A percentile compares a stretch with the other conserved stretches of the same genome.
Evolutionary conservation across 805 yeast species (phyloP).

Genomic region (Jamesozyma lodderae): DNA sequence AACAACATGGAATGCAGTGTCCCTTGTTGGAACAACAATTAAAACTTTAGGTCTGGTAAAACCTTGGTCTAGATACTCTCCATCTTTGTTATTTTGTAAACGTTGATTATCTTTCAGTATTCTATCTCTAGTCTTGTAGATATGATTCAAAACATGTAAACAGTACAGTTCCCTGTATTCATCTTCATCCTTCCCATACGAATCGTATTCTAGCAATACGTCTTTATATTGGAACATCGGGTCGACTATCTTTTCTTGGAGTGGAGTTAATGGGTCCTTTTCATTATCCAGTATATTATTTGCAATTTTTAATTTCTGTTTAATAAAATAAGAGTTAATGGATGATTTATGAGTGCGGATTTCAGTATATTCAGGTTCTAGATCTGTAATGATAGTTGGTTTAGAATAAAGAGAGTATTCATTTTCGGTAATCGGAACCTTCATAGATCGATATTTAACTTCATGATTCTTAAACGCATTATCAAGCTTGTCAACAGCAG

Average conservation of each 20-base stretch:
- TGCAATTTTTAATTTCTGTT: conserved; percentile 33
- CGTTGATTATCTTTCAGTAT: conserved; percentile 67
- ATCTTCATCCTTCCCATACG: conserved; percentile 37
- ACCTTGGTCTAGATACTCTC: conserved; percentile 84
- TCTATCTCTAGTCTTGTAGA: conserved; percentile 79
- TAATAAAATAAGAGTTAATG: conserved; percentile 35
- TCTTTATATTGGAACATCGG: conserved; percentile 71
- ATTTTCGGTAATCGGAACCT: conserved; percentile 10
- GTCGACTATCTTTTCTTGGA: conserved; percentile 48
- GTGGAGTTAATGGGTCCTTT: conserved; percentile 25
- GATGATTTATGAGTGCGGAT: conserved; percentile 17
- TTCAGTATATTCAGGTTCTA: conserved; percentile 11
- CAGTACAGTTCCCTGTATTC: conserved; percentile 55
- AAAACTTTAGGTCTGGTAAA: conserved; percentile 88
- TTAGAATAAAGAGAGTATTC: conserved; percentile 21
- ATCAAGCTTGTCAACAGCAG: conserved; percentile 32
- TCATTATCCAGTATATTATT: conserved; percentile 22
- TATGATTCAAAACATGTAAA: conserved; percentile 72
- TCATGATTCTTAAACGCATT: conserved; percentile 26
- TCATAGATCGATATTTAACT: conserved; percentile 20
- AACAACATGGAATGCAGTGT: conserved; percentile 63
- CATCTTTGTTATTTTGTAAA: conserved; percentile 36
- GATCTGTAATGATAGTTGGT: conserved; percentile 18
- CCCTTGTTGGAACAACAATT: conserved; percentile 75
- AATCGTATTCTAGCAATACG: conserved; percentile 48